Evolutionary conservation across 257 asterid genomes (phyloP).

Genomic region (Solanum sejunctum): DNA sequence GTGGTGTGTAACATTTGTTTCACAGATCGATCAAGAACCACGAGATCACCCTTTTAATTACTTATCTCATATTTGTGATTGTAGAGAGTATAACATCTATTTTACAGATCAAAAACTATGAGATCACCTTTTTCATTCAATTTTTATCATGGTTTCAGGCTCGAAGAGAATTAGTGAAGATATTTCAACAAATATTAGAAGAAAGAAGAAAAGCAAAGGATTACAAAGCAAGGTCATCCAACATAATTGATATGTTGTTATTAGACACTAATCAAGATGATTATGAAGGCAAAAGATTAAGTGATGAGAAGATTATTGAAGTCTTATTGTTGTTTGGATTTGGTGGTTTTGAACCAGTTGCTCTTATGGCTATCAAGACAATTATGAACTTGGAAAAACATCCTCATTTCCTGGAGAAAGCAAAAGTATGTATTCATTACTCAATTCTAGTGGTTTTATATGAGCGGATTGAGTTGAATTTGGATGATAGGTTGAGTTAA

Average conservation of each 20-base stretch:
- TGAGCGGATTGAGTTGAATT: too few relatives aligned
- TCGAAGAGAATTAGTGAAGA: background rate
- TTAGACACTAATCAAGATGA: background rate
- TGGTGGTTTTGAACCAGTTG: conserved; percentile 3
- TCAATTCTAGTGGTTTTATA: background rate
- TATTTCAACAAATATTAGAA: background rate
- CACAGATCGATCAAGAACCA: too few relatives aligned
- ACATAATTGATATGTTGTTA: background rate
- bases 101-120: too few relatives aligned
- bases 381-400: background rate
- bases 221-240: background rate
- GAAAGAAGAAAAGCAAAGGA: background rate
- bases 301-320: background rate
- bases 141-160: background rate
- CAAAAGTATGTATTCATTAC: background rate
- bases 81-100: too few relatives aligned
- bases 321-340: background rate
- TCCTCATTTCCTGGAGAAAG: background rate
- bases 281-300: background rate
- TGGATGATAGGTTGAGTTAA: too few relatives aligned
- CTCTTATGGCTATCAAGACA: background rate
- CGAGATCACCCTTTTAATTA: too few relatives aligned
- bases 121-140: too few relatives aligned
- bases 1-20: too few relatives aligned
- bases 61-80: too few relatives aligned